phyloP scores from a whole-genome alignment of 768 basidiomycete species.

The Suillus clintonianus region DNA sequence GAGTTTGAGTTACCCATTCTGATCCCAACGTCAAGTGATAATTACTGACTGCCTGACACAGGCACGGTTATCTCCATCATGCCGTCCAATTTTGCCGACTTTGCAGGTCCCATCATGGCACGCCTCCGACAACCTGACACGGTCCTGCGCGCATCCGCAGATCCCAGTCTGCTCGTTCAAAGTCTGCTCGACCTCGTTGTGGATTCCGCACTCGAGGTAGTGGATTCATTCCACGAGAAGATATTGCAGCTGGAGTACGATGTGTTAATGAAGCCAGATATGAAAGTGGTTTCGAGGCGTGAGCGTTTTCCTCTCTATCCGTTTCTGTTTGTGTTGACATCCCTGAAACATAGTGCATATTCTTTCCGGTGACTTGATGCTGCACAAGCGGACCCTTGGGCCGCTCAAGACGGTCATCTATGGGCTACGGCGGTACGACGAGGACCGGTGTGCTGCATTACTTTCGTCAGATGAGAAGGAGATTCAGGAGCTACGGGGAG shows the following conservation, averaged over 20 bases:
- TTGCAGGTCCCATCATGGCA: conserved; percentile 58
- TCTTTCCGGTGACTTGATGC: conserved; percentile 69
- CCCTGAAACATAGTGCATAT: conserved; percentile 59
- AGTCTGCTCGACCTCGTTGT: conserved; percentile 70
- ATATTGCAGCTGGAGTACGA: conserved; percentile 62
- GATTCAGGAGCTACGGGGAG: neutral
- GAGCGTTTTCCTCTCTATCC: conserved; percentile 22
- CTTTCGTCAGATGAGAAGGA: conserved; percentile 35
- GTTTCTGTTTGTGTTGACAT: neutral
- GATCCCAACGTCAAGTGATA: neutral
- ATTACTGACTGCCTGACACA: conserved; percentile 17
- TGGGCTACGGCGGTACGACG: conserved; percentile 68
- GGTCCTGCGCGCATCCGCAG: conserved; percentile 59
- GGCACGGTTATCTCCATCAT: conserved; percentile 68
- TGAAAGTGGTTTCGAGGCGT: conserved; percentile 63
- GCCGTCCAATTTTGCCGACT: conserved; percentile 43
- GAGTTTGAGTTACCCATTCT: neutral
- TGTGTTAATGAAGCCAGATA: conserved; percentile 60
- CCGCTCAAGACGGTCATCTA: conserved; percentile 72
- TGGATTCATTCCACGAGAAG: conserved; percentile 67
- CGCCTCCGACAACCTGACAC: conserved; percentile 62
- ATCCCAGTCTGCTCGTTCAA: conserved; percentile 70
- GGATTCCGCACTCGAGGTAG: conserved; percentile 65
- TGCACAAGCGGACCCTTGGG: conserved; percentile 73
- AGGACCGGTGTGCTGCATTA: conserved; percentile 64